These are phyloP conservation scores for Globisporangium yorkense DNA, from an alignment of 352 stramenopile genomes.

Conservation along the genomic window DNA sequence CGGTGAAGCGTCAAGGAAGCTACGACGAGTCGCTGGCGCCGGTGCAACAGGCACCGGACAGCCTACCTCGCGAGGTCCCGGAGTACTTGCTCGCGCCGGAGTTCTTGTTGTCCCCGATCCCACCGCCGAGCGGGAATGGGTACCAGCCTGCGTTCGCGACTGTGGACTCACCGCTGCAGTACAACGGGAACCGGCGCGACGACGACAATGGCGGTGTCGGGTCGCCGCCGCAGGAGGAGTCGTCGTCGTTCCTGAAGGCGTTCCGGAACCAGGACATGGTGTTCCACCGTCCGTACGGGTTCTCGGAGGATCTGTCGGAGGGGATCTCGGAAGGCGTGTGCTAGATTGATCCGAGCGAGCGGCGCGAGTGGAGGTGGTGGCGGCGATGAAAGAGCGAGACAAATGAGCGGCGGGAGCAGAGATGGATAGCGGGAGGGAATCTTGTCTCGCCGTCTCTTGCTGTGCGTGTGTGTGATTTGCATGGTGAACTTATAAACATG, in stretches of 20 bases:
- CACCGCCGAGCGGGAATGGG: conserved; percentile 28
- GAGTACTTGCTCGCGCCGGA: conserved; percentile 48
- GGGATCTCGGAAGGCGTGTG: conserved; percentile 76
- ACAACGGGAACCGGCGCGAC: conserved; percentile 26
- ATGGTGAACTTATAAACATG: background rate
- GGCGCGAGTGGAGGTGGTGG: background rate
- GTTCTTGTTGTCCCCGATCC: conserved; percentile 40
- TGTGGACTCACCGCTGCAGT: conserved; percentile 36
- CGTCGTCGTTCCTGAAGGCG: conserved; percentile 59
- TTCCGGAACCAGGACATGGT: conserved; percentile 59
- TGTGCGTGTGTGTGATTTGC: background rate
- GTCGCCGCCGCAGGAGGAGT: conserved; percentile 15
- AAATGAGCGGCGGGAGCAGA: background rate
- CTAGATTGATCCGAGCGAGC: conserved; percentile 16
- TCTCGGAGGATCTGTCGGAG: conserved; percentile 73
- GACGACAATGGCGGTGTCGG: background rate
- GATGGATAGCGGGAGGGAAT: background rate
- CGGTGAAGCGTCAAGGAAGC: conserved; percentile 16
- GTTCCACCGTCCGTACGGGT: conserved; percentile 55
- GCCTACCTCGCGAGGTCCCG: conserved; percentile 28
- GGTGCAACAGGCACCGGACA: conserved; percentile 6
- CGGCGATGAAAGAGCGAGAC: background rate
- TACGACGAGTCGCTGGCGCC: conserved; percentile 2
- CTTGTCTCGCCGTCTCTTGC: background rate
- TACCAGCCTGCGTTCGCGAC: conserved; percentile 34